Conservation (phyloP, 177 flowering plant genomes). For the Vitis hybrid region DNA sequence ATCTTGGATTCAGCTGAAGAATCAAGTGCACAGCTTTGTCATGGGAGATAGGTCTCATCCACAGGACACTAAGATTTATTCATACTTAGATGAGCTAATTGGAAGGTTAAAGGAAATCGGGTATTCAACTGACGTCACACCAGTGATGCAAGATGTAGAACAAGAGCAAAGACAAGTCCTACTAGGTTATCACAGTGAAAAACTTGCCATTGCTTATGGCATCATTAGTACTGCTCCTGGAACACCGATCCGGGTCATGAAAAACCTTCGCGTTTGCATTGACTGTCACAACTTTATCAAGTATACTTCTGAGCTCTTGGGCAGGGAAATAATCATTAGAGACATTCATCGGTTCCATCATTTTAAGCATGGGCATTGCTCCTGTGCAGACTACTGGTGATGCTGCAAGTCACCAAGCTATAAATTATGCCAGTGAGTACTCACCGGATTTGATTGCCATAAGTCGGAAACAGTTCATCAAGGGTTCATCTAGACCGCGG, state of each 20-base stretch:
- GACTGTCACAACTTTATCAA: conserved; percentile 56
- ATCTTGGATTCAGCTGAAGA: conserved; percentile 63
- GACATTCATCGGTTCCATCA: conserved; percentile 55
- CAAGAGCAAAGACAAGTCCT: conserved; percentile 45
- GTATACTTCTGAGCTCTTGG: conserved; percentile 40
- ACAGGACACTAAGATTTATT: conserved; percentile 27
- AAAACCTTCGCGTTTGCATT: conserved; percentile 51
- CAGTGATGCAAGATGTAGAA: conserved; percentile 46
- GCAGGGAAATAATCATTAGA: conserved; percentile 47
- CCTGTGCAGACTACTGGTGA: conserved; percentile 64
- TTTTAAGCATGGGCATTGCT: conserved; percentile 50
- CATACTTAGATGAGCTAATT: conserved; percentile 40
- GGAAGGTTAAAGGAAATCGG: conserved; percentile 44
- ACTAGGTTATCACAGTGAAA: conserved; percentile 50
- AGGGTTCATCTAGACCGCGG: too few species aligned
- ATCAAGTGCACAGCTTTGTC: conserved; percentile 36
- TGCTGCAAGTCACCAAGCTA: too few species aligned
- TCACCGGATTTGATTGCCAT: neutral
- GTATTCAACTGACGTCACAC: conserved; percentile 26
- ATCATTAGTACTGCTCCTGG: conserved; percentile 36
- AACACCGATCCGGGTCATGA: conserved; percentile 42
- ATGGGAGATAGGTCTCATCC: conserved; percentile 46
- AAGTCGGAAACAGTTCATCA: neutral
- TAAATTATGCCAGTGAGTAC: neutral
- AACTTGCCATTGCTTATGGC: conserved; percentile 46